Conservation (phyloP, 2,329 filamentous ascomycete genomes). For the Beauveria sp. region DNA sequence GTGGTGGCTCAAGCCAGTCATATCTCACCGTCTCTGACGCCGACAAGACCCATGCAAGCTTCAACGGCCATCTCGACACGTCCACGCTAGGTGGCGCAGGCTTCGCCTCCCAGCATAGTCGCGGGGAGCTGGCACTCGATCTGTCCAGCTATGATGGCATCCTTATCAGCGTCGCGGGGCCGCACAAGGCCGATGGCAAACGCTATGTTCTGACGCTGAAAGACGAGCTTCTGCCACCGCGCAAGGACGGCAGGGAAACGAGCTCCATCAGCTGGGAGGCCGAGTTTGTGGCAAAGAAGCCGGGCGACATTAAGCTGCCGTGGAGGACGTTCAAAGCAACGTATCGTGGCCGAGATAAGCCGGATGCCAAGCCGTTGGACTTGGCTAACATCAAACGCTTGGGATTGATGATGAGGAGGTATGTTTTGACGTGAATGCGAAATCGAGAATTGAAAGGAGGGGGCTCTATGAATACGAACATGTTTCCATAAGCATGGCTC, state of each 20-base stretch:
- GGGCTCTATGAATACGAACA: too few species aligned
- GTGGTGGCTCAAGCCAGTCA: slow-evolving; percentile 60
- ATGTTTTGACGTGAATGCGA: neutral
- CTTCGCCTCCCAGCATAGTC: too few species aligned
- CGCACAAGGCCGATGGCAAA: slow-evolving; percentile 47
- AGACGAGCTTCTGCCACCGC: slow-evolving; percentile 52
- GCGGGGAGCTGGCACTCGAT: too few species aligned
- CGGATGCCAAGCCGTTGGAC: slow-evolving; percentile 53
- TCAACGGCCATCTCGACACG: slow-evolving; percentile 25
- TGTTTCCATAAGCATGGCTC: too few species aligned
- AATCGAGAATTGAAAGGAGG: too few species aligned
- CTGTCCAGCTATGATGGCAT: too few species aligned
- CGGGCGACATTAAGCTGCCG: slow-evolving; percentile 12
- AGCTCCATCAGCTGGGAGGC: slow-evolving; percentile 68
- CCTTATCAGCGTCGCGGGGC: neutral
- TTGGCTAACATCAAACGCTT: slow-evolving; percentile 55
- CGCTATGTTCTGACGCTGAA: slow-evolving; percentile 70
- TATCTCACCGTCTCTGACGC: slow-evolving; percentile 30
- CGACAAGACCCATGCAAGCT: slow-evolving; percentile 39
- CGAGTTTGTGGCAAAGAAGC: slow-evolving; percentile 43
- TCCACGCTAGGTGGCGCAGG: too few species aligned
- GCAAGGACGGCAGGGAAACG: slow-evolving; percentile 61
- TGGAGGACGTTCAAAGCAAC: slow-evolving; percentile 63
- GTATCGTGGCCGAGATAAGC: slow-evolving; percentile 60
- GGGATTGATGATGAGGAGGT: slow-evolving; percentile 60